Conservation (phyloP, 140 eudicot species). For the Cichorium intybus region DNA sequence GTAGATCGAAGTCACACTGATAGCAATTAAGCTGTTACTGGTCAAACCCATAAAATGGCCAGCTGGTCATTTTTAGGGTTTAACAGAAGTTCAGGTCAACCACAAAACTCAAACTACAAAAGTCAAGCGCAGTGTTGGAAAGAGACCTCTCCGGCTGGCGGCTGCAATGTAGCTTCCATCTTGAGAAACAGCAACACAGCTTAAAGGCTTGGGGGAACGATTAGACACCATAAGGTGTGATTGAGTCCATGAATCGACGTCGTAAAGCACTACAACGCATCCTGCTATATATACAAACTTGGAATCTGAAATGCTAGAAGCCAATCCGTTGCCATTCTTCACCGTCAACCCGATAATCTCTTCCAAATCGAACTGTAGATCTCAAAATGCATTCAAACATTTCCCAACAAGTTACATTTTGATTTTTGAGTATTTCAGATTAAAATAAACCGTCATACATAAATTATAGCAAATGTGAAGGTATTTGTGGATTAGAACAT, state of each 20-base stretch:
- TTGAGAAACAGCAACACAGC: slow-evolving; percentile 52
- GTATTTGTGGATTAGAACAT: background rate
- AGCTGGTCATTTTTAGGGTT: background rate
- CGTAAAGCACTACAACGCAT: slow-evolving; percentile 63
- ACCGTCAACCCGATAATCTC: slow-evolving; percentile 67
- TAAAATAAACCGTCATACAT: background rate
- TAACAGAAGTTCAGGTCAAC: slow-evolving; percentile 1
- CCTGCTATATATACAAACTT: slow-evolving; percentile 59
- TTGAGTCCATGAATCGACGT: slow-evolving; percentile 47
- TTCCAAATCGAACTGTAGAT: slow-evolving; percentile 58
- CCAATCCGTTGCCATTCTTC: slow-evolving; percentile 58
- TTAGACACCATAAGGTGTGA: slow-evolving; percentile 44
- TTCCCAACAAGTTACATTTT: background rate
- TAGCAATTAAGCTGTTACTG: background rate
- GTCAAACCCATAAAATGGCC: background rate
- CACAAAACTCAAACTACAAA: slow-evolving; percentile 18
- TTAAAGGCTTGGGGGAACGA: slow-evolving; percentile 57
- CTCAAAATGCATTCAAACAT: slow-evolving; percentile 16
- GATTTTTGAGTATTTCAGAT: background rate
- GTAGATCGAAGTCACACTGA: background rate
- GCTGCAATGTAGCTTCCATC: slow-evolving; percentile 67
- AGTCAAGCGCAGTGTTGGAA: slow-evolving; percentile 2
- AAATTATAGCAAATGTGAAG: background rate
- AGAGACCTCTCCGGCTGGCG: slow-evolving; percentile 81
- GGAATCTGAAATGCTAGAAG: slow-evolving; percentile 38